Evolutionary conservation across 139 green algal genomes (phyloP), one percentile per base, ranked within the genome.

Genomic region (Coelastrella sp.): DNA sequence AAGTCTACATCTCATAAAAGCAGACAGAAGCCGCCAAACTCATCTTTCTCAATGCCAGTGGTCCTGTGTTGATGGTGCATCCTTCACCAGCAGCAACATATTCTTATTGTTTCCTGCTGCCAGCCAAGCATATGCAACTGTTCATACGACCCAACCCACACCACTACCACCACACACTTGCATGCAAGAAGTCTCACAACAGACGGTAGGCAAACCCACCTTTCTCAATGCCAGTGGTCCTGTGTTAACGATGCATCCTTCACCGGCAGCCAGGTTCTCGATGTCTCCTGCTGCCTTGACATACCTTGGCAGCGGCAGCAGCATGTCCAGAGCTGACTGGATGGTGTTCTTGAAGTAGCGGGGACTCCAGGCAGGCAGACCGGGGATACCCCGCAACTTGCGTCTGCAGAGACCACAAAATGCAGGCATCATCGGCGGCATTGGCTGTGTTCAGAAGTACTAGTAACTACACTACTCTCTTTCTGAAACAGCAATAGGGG

Each of bases 261-360:
- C 76, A 32, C 87, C 80, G 6, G n/a, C 54, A 10, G 90, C 64
- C 56, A 92, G 80, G 65, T 87, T 78, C 65, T 92, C 90, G 78
- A 90, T 92, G 77, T 92, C 90, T 11, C 73, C 16, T 54, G 73
- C 73, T 75, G 57, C 71, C 20, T 19, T 23, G 0, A 90, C 32
- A 32, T 90, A 90, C 20, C 61, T 32, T 10, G 87, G 77, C 84
- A 90, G 90, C 14, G 90, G 90, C 60, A 89, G 77, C 66, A 92
- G 83, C 90, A 92, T 90, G 76, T 89, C 78, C 20, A 92, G 61
- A 5, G 87, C 86, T 11, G 71, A 83, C 84, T 92, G 56, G 19
- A 92, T 76, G 71, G 90, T 92, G 77, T 87, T 92, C 68, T 92
- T 92, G 90, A 92, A 73, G 65, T 92, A 92, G 66, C 83, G 73